Conservation (phyloP, 2,329 filamentous ascomycete species). For the Colletotrichum cereale region DNA sequence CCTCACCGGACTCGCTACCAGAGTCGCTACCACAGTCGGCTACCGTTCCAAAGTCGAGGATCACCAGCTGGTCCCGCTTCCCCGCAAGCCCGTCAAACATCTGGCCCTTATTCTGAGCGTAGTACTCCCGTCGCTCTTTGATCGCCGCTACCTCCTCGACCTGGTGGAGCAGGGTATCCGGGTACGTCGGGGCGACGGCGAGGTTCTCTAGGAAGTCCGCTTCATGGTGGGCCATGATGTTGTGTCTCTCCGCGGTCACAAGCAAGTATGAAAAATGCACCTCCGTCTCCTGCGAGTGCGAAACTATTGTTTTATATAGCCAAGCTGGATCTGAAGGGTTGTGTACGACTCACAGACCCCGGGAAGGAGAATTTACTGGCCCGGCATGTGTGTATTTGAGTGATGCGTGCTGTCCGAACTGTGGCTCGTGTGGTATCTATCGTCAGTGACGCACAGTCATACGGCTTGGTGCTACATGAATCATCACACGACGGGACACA, state of each 20-base stretch:
- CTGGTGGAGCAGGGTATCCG: slow-evolving; percentile 14
- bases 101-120: slow-evolving; percentile 11
- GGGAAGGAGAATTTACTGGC: not conserved
- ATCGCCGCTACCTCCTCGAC: not conserved
- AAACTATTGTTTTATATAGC: not conserved
- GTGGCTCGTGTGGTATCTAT: not conserved
- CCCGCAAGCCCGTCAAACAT: slow-evolving; percentile 2
- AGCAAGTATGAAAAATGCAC: not conserved
- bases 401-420: not conserved
- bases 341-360: not conserved
- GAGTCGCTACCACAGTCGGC: not conserved
- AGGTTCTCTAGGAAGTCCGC: slow-evolving; percentile 15
- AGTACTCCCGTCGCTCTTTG: slow-evolving; percentile 6
- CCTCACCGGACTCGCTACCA: not conserved
- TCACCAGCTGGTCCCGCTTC: slow-evolving; percentile 14
- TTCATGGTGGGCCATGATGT: not conserved
- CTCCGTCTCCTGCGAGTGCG: not conserved
- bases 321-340: no score
- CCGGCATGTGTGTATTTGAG: not conserved
- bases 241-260: no score
- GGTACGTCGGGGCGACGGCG: slow-evolving; percentile 23
- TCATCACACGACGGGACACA: no score
- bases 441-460: not conserved
- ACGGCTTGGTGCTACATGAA: not conserved
- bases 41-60: slow-evolving; percentile 16